Percentiles rank a stretch among this genome's conserved stretches.
These are phyloP conservation scores for Ganoderma lucidum DNA, from an alignment of 1,284 basidiomycete species.

Conservation along the genomic window DNA sequence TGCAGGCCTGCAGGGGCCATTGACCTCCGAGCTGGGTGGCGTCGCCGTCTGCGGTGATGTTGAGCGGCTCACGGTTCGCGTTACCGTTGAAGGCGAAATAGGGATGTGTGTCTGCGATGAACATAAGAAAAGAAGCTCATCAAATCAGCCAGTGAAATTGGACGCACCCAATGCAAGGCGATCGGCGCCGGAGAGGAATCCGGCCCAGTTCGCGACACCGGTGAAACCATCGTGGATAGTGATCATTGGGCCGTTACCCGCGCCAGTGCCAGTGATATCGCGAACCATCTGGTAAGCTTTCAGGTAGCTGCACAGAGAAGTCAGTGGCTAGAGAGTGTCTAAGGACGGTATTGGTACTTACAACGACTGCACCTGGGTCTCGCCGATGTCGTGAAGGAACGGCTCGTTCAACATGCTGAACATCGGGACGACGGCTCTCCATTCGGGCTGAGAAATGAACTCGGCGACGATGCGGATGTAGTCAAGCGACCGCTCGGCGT, in stretches of 20 bases:
- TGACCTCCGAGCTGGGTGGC: constrained; percentile 41
- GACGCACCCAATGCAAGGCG: constrained; percentile 58
- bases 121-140: neutral
- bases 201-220: constrained; percentile 49
- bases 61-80: constrained; percentile 46
- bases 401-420: constrained; percentile 53
- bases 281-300: constrained; percentile 64
- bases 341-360: constrained; percentile 30
- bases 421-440: constrained; percentile 58
- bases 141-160: neutral
- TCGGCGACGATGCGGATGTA: constrained; percentile 65
- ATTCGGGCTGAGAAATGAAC: constrained; percentile 64
- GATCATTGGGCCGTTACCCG: constrained; percentile 64
- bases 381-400: constrained; percentile 48
- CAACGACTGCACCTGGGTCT: constrained; percentile 46
- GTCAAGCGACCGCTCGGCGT: constrained; percentile 65
- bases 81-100: constrained; percentile 51
- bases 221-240: constrained; percentile 59
- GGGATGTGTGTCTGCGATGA: constrained; percentile 54
- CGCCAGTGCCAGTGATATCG: constrained; percentile 61
- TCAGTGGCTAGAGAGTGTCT: constrained; percentile 25
- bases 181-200: constrained; percentile 64
- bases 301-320: constrained; percentile 61
- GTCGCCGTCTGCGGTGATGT: constrained; percentile 38
- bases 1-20: constrained; percentile 50